A percentile compares a stretch with the other conserved stretches of the same genome.
These are phyloP conservation scores for Rubia peregrina DNA, from an alignment of 305 asterid species.

Conservation along the genomic window DNA sequence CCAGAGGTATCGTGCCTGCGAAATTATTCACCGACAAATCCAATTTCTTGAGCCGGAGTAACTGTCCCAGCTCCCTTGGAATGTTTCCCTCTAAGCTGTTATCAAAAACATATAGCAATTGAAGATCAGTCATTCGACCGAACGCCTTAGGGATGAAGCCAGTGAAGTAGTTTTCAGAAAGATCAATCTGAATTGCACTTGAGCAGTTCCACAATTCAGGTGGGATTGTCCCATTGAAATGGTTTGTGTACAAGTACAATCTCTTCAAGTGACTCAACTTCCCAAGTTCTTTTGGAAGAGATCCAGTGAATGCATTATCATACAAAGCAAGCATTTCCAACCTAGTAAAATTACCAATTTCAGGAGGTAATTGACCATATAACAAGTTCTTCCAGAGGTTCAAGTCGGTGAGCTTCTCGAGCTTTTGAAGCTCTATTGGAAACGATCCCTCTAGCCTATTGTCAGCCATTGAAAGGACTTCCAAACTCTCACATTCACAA, in stretches of 20 bases:
- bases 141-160: conserved; percentile 53
- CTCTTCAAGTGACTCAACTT: conserved; percentile 38
- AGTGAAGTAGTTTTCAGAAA: conserved; percentile 57
- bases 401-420: conserved; percentile 41
- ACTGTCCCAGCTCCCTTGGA: conserved; percentile 47
- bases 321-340: conserved; percentile 64
- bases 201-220: conserved; percentile 55
- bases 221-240: conserved; percentile 64
- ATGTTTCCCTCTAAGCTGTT: conserved; percentile 52
- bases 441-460: conserved; percentile 60
- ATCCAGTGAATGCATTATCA: conserved; percentile 51
- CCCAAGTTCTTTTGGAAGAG: conserved; percentile 62
- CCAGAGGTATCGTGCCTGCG: conserved; percentile 69
- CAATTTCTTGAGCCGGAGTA: conserved; percentile 40
- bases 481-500: conserved; percentile 56
- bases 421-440: conserved; percentile 54
- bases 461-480: conserved; percentile 61
- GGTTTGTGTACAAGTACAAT: conserved; percentile 61
- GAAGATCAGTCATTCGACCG: conserved; percentile 39
- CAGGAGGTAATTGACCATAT: conserved; percentile 60
- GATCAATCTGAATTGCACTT: conserved; percentile 61
- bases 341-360: conserved; percentile 60
- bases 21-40: conserved; percentile 74
- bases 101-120: conserved; percentile 69
- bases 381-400: conserved; percentile 65